Evolutionary conservation across 108 stramenopile genomes (phyloP).

Genomic region (Mediolabrus comicus): DNA sequence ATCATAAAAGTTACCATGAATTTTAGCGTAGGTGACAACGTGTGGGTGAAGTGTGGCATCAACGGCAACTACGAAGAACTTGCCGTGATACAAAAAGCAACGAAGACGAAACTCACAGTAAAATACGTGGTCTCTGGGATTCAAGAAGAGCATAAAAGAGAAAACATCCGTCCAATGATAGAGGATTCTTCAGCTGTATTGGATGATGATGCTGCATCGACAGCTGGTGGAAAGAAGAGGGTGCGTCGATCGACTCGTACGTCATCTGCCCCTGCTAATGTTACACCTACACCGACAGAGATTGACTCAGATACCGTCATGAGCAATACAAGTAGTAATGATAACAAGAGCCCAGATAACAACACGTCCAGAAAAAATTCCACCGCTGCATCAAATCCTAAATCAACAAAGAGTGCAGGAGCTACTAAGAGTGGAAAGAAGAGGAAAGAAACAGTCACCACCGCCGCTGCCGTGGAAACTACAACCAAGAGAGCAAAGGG

Average conservation of each 20-base stretch:
- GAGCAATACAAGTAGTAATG: not conserved
- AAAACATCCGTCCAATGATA: not conserved
- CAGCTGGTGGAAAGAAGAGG: not conserved
- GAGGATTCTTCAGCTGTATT: not conserved
- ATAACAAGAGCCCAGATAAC: not conserved
- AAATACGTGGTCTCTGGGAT: not conserved
- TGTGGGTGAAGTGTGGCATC: not conserved
- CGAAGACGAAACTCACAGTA: not conserved
- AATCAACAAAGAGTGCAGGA: not conserved
- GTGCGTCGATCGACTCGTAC: not conserved
- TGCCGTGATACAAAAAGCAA: not conserved
- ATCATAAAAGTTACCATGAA: too few species aligned
- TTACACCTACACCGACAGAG: not conserved
- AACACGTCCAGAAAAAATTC: not conserved
- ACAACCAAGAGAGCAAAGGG: not conserved
- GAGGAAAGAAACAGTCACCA: not conserved
- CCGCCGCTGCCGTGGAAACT: not conserved
- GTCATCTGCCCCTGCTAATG: not conserved
- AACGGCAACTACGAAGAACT: not conserved
- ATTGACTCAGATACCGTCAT: not conserved
- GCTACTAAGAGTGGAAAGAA: not conserved
- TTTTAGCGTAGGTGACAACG: not conserved
- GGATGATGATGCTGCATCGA: not conserved
- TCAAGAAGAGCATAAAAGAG: not conserved
- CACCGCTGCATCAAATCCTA: not conserved